Conservation (phyloP, 2,329 filamentous ascomycete species). For the Fusarium heterosporum region DNA sequence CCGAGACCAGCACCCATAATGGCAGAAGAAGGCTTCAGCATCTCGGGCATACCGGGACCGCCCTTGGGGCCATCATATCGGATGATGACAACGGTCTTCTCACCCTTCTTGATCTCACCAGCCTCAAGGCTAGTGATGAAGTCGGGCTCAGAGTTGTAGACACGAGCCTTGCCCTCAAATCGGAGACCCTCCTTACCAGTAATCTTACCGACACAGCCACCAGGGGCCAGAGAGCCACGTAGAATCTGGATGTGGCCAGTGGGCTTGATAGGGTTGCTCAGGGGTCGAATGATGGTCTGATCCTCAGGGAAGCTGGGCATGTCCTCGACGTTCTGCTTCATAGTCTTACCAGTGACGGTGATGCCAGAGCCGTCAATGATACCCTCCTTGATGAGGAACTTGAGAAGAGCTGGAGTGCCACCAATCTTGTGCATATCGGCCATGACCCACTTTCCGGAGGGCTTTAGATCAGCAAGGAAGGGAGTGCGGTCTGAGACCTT, state of each 20-base stretch:
- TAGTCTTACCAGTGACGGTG: slow-evolving; percentile 89
- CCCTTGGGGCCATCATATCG: slow-evolving; percentile 95
- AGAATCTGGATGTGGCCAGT: slow-evolving; percentile 92
- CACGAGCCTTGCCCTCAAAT: slow-evolving; percentile 83
- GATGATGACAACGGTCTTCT: slow-evolving; percentile 91
- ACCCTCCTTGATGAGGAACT: slow-evolving; percentile 85
- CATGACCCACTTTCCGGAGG: slow-evolving; percentile 89
- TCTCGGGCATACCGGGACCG: slow-evolving; percentile 94
- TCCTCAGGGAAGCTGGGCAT: slow-evolving; percentile 79
- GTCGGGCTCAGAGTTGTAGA: slow-evolving; percentile 85
- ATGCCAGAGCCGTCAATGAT: slow-evolving; percentile 82
- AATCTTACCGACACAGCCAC: slow-evolving; percentile 91
- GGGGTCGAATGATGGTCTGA: slow-evolving; percentile 83
- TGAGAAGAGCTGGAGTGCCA: slow-evolving; percentile 87
- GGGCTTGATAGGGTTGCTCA: slow-evolving; percentile 85
- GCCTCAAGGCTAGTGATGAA: slow-evolving; percentile 82
- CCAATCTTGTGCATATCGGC: slow-evolving; percentile 86
- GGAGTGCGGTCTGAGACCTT: slow-evolving; percentile 81
- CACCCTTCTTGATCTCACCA: slow-evolving; percentile 82
- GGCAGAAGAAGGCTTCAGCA: slow-evolving; percentile 90
- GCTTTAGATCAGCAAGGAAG: slow-evolving; percentile 85
- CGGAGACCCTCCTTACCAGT: slow-evolving; percentile 91
- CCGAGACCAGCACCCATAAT: slow-evolving; percentile 92
- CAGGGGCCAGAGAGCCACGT: slow-evolving; percentile 84
- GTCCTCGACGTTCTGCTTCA: slow-evolving; percentile 85